Conservation (phyloP, 345 rosid genomes). For the Lepidium aucheri region DNA sequence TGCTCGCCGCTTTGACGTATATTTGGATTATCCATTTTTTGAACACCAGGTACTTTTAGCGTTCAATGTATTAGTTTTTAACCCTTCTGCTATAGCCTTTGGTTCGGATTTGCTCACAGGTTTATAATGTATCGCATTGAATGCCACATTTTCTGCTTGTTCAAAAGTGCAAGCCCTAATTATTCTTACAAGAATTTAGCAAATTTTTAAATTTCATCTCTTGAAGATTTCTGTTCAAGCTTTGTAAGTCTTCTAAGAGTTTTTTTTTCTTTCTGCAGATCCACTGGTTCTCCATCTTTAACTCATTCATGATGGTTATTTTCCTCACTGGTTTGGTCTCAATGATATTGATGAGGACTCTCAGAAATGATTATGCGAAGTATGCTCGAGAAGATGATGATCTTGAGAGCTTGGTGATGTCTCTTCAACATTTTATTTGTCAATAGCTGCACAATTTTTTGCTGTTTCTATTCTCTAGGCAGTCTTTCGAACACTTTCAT, state of each 20-base stretch:
- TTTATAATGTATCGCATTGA: background rate
- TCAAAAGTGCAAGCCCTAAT: background rate
- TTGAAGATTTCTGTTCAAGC: constrained; percentile 1
- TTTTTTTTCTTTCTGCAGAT: constrained; percentile 43
- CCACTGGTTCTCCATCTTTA: constrained; percentile 96
- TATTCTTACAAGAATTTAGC: background rate
- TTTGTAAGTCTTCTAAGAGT: background rate
- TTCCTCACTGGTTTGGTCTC: constrained; percentile 96
- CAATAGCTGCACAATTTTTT: background rate
- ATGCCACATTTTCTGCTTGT: background rate
- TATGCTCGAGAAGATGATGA: constrained; percentile 97
- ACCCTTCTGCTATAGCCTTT: background rate
- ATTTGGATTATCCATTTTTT: constrained; percentile 88
- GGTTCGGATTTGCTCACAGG: background rate
- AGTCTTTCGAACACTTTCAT: background rate
- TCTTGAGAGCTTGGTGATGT: constrained; percentile 76
- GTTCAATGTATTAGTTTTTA: background rate
- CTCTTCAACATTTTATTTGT: constrained; percentile 9
- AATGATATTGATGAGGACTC: constrained; percentile 94
- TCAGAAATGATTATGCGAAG: constrained; percentile 90
- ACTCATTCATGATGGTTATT: constrained; percentile 98
- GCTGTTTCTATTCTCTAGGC: background rate
- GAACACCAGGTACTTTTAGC: constrained; percentile 71
- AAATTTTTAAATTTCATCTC: background rate
- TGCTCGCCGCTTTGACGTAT: constrained; percentile 89